These are phyloP conservation scores for Dictyostelium purpureum DNA, from an alignment of 78 protist genomes.

Conservation along the genomic window DNA sequence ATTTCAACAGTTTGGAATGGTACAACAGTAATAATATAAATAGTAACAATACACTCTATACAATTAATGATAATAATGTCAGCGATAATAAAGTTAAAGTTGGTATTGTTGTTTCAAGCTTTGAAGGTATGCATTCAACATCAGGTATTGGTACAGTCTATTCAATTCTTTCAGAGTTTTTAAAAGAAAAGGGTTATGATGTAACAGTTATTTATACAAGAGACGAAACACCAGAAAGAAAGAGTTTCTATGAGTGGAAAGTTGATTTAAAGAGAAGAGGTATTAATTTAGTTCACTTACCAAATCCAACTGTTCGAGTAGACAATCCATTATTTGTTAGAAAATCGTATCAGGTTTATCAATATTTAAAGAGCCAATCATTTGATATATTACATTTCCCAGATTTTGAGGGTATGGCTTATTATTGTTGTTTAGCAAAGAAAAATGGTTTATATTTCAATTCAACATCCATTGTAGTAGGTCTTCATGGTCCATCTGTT, in stretches of 20 bases:
- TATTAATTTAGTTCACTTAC: slow-evolving; percentile 35
- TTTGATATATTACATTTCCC: slow-evolving; percentile 65
- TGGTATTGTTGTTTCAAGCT: slow-evolving; percentile 52
- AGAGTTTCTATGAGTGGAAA: slow-evolving; percentile 54
- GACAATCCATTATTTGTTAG: slow-evolving; percentile 37
- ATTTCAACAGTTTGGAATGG: neutral
- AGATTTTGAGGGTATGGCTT: slow-evolving; percentile 71
- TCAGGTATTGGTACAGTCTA: slow-evolving; percentile 78
- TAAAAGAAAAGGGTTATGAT: slow-evolving; percentile 22
- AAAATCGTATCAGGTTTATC: slow-evolving; percentile 66
- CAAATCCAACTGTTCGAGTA: neutral
- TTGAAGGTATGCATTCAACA: slow-evolving; percentile 68
- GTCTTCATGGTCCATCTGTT: slow-evolving; percentile 63
- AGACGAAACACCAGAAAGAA: slow-evolving; percentile 55
- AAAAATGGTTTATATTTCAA: slow-evolving; percentile 16
- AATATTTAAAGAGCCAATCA: slow-evolving; percentile 1
- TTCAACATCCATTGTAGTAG: neutral
- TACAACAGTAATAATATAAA: neutral
- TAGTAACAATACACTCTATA: slow-evolving; percentile 1
- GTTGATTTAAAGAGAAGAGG: neutral
- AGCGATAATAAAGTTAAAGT: neutral
- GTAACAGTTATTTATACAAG: slow-evolving; percentile 61
- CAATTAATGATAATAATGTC: neutral
- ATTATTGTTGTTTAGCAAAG: slow-evolving; percentile 37
- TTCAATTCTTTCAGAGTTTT: slow-evolving; percentile 48